Conservation (phyloP, 208 protist species). For the Trypanosoma lewisi region DNA sequence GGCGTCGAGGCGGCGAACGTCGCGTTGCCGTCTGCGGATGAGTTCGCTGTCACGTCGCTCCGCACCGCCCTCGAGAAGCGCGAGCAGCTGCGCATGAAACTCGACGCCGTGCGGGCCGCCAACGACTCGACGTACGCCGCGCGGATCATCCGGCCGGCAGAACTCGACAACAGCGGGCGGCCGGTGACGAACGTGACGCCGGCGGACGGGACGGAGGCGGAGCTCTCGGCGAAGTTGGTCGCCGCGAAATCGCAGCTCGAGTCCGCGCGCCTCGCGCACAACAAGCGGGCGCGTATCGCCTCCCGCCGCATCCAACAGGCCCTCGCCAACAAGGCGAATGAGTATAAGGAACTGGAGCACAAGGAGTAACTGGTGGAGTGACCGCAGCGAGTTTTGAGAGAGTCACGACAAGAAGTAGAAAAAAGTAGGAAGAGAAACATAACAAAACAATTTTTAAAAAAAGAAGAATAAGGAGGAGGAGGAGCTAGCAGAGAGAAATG, state of each 20-base stretch:
- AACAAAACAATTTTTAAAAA: too few species aligned
- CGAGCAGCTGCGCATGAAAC: conserved; percentile 46
- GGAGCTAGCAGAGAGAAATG: too few species aligned
- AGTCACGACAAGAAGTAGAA: too few species aligned
- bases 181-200: conserved; percentile 19
- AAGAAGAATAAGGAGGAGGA: too few species aligned
- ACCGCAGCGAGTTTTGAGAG: too few species aligned
- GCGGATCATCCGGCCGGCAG: conserved; percentile 35
- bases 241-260: conserved; percentile 28
- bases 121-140: conserved; percentile 46
- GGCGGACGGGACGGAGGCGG: conserved; percentile 36
- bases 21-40: conserved; percentile 31
- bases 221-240: conserved; percentile 27
- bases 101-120: conserved; percentile 46
- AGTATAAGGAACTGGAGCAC: neutral
- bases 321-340: neutral
- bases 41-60: conserved; percentile 39
- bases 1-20: conserved; percentile 33
- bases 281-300: conserved; percentile 12
- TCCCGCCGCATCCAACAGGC: neutral
- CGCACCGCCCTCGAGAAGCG: conserved; percentile 24
- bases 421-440: too few species aligned
- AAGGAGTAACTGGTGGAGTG: neutral
- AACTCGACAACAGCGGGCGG: conserved; percentile 35
- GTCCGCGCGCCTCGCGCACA: conserved; percentile 44